A percentile compares a stretch with the other conserved stretches of the same genome.
phyloP scores from a whole-genome alignment of 2,329 filamentous ascomycete species.

The Harringtonia aguacate region DNA sequence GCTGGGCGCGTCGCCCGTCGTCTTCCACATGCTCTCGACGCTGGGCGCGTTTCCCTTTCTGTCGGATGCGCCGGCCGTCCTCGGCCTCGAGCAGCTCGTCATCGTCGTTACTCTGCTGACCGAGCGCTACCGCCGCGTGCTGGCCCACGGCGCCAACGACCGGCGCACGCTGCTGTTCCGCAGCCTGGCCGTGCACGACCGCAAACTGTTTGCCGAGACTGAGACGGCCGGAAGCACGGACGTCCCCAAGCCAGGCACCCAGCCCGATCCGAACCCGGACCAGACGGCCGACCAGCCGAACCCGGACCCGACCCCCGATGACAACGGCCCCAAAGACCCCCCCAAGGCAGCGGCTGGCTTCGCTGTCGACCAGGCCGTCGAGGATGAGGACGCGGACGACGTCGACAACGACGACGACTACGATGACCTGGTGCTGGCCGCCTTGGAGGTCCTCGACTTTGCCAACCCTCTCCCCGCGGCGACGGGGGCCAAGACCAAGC shows the following conservation, averaged over 20 bases:
- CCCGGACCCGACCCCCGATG: not conserved
- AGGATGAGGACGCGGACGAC: constrained; percentile 42
- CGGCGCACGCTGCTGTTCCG: constrained; percentile 57
- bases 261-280: too few species aligned
- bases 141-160: constrained; percentile 46
- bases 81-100: constrained; percentile 59
- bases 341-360: constrained; percentile 30
- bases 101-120: constrained; percentile 66
- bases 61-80: constrained; percentile 56
- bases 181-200: constrained; percentile 62
- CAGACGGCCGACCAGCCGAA: not conserved
- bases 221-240: too few species aligned
- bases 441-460: constrained; percentile 57
- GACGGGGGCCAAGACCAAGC: constrained; percentile 20
- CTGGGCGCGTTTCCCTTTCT: constrained; percentile 66
- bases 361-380: constrained; percentile 31
- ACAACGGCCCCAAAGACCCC: not conserved
- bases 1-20: constrained; percentile 52
- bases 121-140: constrained; percentile 53
- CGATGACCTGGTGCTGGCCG: constrained; percentile 56
- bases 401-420: constrained; percentile 35
- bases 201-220: constrained; percentile 29
- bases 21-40: constrained; percentile 63
- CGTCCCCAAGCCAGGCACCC: too few species aligned
- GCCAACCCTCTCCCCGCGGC: constrained; percentile 29